Evolutionary conservation across 805 yeast genomes (phyloP).

Genomic region (Ogataea paraovalis): DNA sequence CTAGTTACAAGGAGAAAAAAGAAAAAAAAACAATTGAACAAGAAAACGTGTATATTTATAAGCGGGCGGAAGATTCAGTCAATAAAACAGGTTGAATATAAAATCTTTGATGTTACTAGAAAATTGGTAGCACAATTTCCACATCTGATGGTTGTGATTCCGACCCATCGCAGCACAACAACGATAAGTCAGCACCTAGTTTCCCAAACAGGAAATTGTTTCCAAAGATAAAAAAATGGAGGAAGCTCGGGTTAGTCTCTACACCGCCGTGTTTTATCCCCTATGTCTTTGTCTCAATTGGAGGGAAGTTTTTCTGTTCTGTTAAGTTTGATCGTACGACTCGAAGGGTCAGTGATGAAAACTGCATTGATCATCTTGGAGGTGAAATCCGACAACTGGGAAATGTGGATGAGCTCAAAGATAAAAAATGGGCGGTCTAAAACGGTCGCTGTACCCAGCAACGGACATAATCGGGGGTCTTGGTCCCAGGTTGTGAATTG

Average conservation of each 20-base stretch:
- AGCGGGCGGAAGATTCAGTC: neutral
- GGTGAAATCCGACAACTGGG: too few relatives aligned
- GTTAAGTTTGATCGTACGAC: too few relatives aligned
- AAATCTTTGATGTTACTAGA: neutral
- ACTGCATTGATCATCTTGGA: too few relatives aligned
- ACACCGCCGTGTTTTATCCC: neutral
- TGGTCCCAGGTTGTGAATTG: too few relatives aligned
- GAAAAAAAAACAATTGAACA: neutral
- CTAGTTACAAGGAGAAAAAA: too few relatives aligned
- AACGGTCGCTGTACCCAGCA: too few relatives aligned
- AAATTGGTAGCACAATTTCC: neutral
- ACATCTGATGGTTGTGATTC: neutral
- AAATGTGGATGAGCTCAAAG: too few relatives aligned
- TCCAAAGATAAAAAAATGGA: conserved; percentile 16
- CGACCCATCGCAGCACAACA: neutral
- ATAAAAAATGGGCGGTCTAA: too few relatives aligned
- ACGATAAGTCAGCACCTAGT: conserved; percentile 15
- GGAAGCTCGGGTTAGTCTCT: neutral
- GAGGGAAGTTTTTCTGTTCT: too few relatives aligned
- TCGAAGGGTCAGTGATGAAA: too few relatives aligned
- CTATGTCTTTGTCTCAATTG: too few relatives aligned
- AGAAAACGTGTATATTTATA: neutral
- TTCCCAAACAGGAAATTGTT: conserved; percentile 21
- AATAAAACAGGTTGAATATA: neutral
- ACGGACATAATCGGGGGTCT: too few relatives aligned